Evolutionary conservation across 31 red algal genomes (phyloP), one percentile per base, ranked within the genome.

Genomic region (Asparagopsis taxiformis): DNA sequence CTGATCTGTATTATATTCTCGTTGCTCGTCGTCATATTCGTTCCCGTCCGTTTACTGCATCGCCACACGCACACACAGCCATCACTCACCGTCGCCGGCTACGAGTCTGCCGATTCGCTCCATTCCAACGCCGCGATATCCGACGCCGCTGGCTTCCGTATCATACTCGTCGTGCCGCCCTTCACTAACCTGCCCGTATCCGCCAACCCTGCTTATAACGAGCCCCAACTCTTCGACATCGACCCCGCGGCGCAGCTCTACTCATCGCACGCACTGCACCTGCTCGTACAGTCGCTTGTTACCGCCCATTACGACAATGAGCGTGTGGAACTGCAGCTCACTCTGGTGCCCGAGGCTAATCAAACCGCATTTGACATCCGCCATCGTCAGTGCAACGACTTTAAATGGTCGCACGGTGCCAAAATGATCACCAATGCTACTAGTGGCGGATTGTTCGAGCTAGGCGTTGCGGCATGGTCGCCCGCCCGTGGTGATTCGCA

Each of bases 391-490:
- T 59, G 52, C 32, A 34, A 43, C 22, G 2, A 3, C 24, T 34
- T 68, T 30, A 23, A 56, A 20, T 86, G 81, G 81, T 70, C 81
- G 13, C 81, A 86, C 55, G 81, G 81, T 30, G 31, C 34, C 16
- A 20, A 51, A n/a, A 16, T 46, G 1, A 26, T 86, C 2, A 31
- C 9, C 2, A 86, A 86, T 43, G 70, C 68, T 21, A 75, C 81
- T 13, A 66, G 70, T 37, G 62, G 61, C 33, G 62, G 70, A 11
- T 31, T 75, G 6, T 86, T 86, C 70, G 81, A 86, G 15, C 59
- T 59, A 24, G 71, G 55, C 30, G 38, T 68, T 20, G 34, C 24
- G 51, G 70, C 70, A 44, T 86, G 70, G 70, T 48, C 29, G 1
- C 81, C 81, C 38, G 10, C 58, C 26, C 70, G 60, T n/a, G 59